Base-by-base conservation (phyloP, 768 basidiomycete species). In the Lactifluus pinguis region DNA sequence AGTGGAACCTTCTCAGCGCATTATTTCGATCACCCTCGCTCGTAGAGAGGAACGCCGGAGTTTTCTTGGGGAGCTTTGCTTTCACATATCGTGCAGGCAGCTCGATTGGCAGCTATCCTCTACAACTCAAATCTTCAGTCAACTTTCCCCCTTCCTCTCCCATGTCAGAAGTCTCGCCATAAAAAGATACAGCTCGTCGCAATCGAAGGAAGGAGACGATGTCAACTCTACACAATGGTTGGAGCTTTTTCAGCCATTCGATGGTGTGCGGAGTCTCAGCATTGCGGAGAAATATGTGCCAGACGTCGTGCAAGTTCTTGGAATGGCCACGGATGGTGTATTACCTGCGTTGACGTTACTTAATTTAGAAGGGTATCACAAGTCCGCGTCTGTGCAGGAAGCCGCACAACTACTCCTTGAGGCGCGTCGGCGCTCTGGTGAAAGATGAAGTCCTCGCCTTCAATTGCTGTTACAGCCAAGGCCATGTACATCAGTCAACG, bases 71-170 rank as follows among this genome's bases (percentile, higher is more conserved):
- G 32, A 47, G 25, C 34, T 47, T 15, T 53, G 34, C 50, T 7
- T 55, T 15, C n/a, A 36, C 3, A 29, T 59, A 36, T n/a, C 36
- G 6, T 44, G 57, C 44, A 8, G 44, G 50, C 32, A 15, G n/a
- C 38, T 53, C 29, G 36, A 59, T 10, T 48, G 58, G 58, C 58
- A 53, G 36, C 36, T 53, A 13, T 53, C 36, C 17, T 36, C 36
- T 5, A 36, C 38, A 19, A 19, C 60, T 34, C 49, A 57, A 29
- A 34, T 61, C 29, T 30, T 15, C 10, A 47, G 1, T 13, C 55
- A 61, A 15, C 49, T 61, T 17, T n/a, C 54, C 10, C n/a, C 44
- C n/a, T 25, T 51, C 49, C 55, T 61, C 19, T 13, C 10, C n/a
- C 17, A 2, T 1, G 36, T 41, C 8, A 9, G 10, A 8, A 21